phyloP scores from a whole-genome alignment of 768 basidiomycete genomes.

The Pleurotus platypus region DNA sequence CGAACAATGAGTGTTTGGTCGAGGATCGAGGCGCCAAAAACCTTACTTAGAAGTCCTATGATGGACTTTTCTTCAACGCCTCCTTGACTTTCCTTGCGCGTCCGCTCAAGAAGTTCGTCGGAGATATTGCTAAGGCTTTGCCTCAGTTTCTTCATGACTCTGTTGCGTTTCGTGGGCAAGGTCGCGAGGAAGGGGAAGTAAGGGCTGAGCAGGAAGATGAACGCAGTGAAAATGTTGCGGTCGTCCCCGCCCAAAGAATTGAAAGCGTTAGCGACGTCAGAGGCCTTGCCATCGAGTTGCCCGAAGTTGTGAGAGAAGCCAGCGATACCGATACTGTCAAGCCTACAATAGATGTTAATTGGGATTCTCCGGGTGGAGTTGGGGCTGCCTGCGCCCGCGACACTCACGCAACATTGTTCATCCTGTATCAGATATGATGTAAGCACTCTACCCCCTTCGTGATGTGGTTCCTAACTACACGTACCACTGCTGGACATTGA shows the following conservation, averaged over 20 bases:
- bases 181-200: conserved; percentile 30
- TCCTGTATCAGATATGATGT: conserved; percentile 21
- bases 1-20: background rate
- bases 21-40: background rate
- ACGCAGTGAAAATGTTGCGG: conserved; percentile 16
- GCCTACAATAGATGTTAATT: conserved; percentile 22
- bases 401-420: conserved; percentile 42
- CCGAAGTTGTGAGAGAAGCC: conserved; percentile 59
- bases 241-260: conserved; percentile 30
- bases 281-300: conserved; percentile 42
- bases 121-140: conserved; percentile 35
- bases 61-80: conserved; percentile 33
- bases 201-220: conserved; percentile 29
- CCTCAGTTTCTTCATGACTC: conserved; percentile 25
- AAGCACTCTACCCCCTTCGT: background rate
- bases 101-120: conserved; percentile 31
- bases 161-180: conserved; percentile 32
- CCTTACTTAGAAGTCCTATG: conserved; percentile 31
- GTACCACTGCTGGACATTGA: conserved; percentile 44
- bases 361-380: background rate
- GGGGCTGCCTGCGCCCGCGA: no score
- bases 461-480: background rate
- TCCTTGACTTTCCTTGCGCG: conserved; percentile 27
- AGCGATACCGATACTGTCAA: conserved; percentile 57
- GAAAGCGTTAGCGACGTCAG: conserved; percentile 37